Conservation (phyloP, 2,329 filamentous ascomycete genomes). For the Kalaharituber pfeilii region DNA sequence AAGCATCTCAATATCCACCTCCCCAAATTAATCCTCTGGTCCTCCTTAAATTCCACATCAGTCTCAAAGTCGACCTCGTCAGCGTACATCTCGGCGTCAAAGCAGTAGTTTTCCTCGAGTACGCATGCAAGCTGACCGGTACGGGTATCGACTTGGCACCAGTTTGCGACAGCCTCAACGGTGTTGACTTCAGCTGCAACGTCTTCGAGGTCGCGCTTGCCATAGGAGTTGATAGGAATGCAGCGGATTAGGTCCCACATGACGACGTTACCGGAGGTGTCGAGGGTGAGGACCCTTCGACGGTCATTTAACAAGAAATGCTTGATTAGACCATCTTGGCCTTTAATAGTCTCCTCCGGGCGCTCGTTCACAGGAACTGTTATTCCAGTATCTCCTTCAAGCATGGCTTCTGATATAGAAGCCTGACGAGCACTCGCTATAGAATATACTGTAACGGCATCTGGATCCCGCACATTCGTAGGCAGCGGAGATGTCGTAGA, state of each 20-base stretch:
- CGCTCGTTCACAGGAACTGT: conserved; percentile 48
- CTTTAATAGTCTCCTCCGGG: conserved; percentile 72
- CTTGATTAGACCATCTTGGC: conserved; percentile 88
- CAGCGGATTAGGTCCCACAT: conserved; percentile 92
- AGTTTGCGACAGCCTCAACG: conserved; percentile 74
- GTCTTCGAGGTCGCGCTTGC: conserved; percentile 84
- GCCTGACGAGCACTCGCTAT: conserved; percentile 35
- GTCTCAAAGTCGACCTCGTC: conserved; percentile 66
- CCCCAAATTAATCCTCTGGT: conserved; percentile 88
- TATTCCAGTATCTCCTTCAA: conserved; percentile 33
- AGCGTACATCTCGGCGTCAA: conserved; percentile 92
- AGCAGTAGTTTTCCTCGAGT: conserved; percentile 85
- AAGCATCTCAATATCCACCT: conserved; percentile 92
- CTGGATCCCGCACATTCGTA: conserved; percentile 36
- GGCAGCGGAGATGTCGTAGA: conserved; percentile 72
- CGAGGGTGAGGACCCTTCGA: conserved; percentile 71
- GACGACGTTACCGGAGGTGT: conserved; percentile 86
- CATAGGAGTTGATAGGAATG: conserved; percentile 74
- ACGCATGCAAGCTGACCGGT: conserved; percentile 84
- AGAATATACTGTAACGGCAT: conserved; percentile 38
- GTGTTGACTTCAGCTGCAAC: conserved; percentile 78
- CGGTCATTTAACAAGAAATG: conserved; percentile 82
- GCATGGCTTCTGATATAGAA: conserved; percentile 35
- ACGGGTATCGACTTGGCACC: conserved; percentile 88
- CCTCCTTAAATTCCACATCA: conserved; percentile 67